phyloP scores from a whole-genome alignment of 2,329 filamentous ascomycete genomes.

The Tolypocladium cylindrosporum region DNA sequence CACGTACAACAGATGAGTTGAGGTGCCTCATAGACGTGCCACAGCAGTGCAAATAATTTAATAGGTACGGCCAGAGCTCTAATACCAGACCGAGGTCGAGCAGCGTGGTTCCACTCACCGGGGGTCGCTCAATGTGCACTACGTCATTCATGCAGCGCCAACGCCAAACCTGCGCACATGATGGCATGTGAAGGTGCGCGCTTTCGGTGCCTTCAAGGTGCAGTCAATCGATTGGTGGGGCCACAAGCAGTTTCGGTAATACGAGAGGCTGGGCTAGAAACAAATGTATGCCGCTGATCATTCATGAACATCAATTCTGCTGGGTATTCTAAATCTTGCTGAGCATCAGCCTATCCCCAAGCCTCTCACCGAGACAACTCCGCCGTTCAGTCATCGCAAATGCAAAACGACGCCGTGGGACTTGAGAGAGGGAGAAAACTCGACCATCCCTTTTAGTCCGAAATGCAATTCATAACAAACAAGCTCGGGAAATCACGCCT shows the following conservation, averaged over 20 bases:
- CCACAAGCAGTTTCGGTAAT: background rate
- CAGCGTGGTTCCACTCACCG: background rate
- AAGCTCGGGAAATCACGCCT: background rate
- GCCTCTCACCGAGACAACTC: background rate
- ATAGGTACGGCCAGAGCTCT: background rate
- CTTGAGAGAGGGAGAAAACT: background rate
- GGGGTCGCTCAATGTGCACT: background rate
- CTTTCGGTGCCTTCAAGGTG: background rate
- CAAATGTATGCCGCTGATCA: background rate
- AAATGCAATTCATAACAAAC: background rate
- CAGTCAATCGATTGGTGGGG: too few relatives aligned
- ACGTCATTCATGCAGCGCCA: background rate
- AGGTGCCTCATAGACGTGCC: background rate
- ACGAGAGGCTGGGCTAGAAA: background rate
- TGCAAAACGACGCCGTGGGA: background rate
- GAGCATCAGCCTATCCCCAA: background rate
- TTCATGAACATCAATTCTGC: background rate
- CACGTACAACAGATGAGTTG: background rate
- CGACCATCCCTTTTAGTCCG: background rate
- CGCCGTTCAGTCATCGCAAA: background rate
- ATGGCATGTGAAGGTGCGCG: background rate
- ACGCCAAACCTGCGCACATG: background rate
- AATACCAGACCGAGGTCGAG: background rate
- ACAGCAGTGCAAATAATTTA: background rate
- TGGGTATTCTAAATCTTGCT: background rate